Evolutionary conservation across 164 flowering plant genomes (phyloP), one percentile per base, ranked within the genome.

Genomic region (Macadamia tetraphylla): DNA sequence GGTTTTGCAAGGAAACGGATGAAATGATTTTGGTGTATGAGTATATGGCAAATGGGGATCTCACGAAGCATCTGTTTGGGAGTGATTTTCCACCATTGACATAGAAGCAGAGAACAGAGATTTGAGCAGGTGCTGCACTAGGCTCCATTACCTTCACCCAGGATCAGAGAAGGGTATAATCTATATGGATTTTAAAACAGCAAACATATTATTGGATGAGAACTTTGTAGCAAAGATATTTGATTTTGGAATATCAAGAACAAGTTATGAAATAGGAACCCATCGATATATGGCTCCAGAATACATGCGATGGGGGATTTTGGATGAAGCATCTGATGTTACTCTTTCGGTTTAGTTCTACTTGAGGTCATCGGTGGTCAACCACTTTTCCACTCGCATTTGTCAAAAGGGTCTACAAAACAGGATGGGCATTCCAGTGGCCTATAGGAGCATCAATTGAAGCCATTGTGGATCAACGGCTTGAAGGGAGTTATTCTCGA

Each of bases 231-330:
- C 40, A 35, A 35, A 35, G 40, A 35, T 35, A 35, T 2, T 35
- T 35, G 40, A 35, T 35, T 35, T 35, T 35, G 40, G 40, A 5
- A 2, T 35, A 5, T 2, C 40, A 35, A 5, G 5, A 35, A 35
- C 40, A 35, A 2, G 3, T 35, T 2, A 35, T 35, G 3, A 35
- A 5, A 35, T 35, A 5, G 5, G 3, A 35, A 23, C 71, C 86
- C 86, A 64, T 23, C 89, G 92, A 14, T 87, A 87, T 71, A 90
- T 88, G 44, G 92, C 86, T 67, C 92, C 92, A 1, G 92, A 88
- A 63, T 88, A 88, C 62, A 86, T 79, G 74, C 67, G 87, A 31
- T 67, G 88, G 86, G 69, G 87, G 83, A n/a, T 63, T 88, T 75
- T 86, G 88, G 4, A 86, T 86, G 66, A 88, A 88, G 66, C 23